Evolutionary conservation across 78 protist species (phyloP).

Genomic region (slime mould (Dictyostelium discoideum)): DNA sequence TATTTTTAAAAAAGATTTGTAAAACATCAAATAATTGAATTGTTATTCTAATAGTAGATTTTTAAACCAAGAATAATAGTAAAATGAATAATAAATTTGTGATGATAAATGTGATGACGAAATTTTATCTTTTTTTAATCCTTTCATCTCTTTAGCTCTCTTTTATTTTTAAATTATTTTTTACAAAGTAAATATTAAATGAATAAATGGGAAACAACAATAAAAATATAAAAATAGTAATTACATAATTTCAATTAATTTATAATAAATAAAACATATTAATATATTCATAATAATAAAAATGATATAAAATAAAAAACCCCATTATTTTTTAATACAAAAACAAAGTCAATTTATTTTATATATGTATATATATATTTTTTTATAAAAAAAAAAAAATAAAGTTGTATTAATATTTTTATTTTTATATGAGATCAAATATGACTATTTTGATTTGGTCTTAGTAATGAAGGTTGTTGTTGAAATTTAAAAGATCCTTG

Average conservation of each 20-base stretch:
- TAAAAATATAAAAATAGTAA: neutral
- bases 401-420: neutral
- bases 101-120: neutral
- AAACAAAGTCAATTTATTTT: neutral
- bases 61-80: neutral
- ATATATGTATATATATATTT: too few species aligned
- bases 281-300: neutral
- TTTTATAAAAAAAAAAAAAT: neutral
- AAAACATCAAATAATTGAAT: too few species aligned
- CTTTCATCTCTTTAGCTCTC: neutral
- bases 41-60: neutral
- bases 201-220: neutral
- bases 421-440: neutral
- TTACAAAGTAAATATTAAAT: neutral
- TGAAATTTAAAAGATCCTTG: neutral
- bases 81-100: neutral
- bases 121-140: neutral
- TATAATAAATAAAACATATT: neutral
- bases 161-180: too few species aligned
- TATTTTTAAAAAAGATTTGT: neutral
- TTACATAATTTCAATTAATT: neutral
- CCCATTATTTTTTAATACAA: neutral
- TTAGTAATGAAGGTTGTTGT: neutral
- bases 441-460: slow-evolving; percentile 6
- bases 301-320: neutral